Conservation (phyloP, 306 rosid species). For the Begonia loranthoides region DNA sequence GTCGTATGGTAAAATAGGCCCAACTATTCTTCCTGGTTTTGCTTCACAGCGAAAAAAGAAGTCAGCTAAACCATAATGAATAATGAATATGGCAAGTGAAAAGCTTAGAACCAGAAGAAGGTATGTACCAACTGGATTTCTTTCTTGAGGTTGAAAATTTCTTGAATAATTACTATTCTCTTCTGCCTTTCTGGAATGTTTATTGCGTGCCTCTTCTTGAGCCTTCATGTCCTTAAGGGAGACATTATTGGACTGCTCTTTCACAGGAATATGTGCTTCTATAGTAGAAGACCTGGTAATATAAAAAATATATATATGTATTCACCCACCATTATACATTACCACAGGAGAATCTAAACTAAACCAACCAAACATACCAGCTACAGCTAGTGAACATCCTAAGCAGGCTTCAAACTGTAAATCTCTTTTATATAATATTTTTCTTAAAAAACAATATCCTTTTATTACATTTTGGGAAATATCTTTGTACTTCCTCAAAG, state of each 20-base stretch:
- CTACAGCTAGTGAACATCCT: too few relatives aligned
- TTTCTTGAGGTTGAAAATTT: conserved; percentile 41
- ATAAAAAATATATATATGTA: not conserved
- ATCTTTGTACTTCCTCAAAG: too few relatives aligned
- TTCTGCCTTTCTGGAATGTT: conserved; percentile 32
- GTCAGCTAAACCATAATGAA: not conserved
- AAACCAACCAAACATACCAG: too few relatives aligned
- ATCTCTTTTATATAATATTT: too few relatives aligned
- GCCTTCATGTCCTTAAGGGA: conserved; percentile 34
- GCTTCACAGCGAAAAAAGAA: conserved; percentile 22
- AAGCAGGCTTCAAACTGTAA: too few relatives aligned
- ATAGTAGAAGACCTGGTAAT: conserved; percentile 58
- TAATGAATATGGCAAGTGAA: not conserved
- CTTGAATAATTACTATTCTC: conserved; percentile 40
- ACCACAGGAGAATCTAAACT: too few relatives aligned
- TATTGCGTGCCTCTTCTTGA: conserved; percentile 25
- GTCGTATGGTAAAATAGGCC: conserved; percentile 49
- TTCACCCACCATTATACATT: too few relatives aligned
- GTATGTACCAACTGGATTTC: conserved; percentile 39
- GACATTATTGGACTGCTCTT: conserved; percentile 37
- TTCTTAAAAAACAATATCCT: too few relatives aligned
- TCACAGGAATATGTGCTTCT: conserved; percentile 45
- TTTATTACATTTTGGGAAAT: too few relatives aligned
- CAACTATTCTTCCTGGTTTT: conserved; percentile 64
- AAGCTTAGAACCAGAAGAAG: too few relatives aligned